Evolutionary conservation across 805 yeast genomes (phyloP).

Genomic region (Saccharomycopsis guyanensis): DNA sequence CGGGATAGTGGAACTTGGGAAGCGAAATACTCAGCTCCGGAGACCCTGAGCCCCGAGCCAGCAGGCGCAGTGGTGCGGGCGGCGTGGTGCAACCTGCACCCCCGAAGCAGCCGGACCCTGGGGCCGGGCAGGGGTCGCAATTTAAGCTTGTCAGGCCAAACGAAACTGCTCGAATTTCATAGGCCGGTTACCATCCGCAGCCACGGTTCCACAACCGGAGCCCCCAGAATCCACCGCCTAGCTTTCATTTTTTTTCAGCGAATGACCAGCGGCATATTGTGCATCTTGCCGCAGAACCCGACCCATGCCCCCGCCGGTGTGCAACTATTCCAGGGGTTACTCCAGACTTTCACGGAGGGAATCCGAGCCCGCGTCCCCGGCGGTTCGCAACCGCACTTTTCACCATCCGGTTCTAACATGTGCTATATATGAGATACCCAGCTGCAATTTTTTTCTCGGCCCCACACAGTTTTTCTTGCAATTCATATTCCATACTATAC

Average conservation of each 20-base stretch:
- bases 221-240: not conserved
- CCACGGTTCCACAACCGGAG: not conserved
- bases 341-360: not conserved
- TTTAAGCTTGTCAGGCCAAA: not conserved
- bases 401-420: not conserved
- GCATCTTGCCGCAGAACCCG: not conserved
- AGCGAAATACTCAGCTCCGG: no score
- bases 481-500: constrained; percentile 2
- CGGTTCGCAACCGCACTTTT: not conserved
- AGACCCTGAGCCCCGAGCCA: no score
- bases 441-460: not conserved
- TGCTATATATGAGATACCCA: not conserved
- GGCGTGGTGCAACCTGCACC: no score
- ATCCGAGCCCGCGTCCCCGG: no score
- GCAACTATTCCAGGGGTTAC: not conserved
- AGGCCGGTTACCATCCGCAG: not conserved
- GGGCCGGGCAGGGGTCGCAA: not conserved
- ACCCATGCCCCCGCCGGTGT: not conserved
- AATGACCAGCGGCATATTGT: constrained; percentile 3
- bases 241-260: not conserved
- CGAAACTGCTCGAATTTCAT: not conserved
- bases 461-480: not conserved
- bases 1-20: no score
- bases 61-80: no score
- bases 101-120: no score